Conservation (phyloP, 306 rosid genomes). For the Malus fusca region DNA sequence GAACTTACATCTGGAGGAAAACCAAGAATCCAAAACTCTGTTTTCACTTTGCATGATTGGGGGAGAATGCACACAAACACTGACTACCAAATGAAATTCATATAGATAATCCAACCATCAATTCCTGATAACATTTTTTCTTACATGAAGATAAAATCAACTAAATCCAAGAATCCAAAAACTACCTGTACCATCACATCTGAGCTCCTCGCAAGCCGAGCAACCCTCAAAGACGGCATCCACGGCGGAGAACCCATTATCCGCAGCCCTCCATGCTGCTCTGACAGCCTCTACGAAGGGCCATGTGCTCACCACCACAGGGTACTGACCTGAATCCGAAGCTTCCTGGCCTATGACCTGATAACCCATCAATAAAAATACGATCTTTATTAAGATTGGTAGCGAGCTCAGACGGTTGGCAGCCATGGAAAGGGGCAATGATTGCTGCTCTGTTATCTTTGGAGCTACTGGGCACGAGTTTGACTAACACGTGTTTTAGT, state of each 20-base stretch:
- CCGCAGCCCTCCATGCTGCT: conserved; percentile 73
- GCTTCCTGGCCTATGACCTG: conserved; percentile 46
- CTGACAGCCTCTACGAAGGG: conserved; percentile 90
- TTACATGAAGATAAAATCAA: neutral
- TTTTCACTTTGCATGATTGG: no score
- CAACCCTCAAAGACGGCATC: conserved; percentile 91
- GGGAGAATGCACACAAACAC: no score
- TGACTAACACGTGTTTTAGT: no score
- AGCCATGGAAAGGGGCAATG: conserved; percentile 3
- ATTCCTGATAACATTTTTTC: neutral
- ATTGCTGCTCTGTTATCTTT: neutral
- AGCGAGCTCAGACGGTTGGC: neutral
- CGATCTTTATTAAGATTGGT: neutral
- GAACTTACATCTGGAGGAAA: no score
- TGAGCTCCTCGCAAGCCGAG: conserved; percentile 77
- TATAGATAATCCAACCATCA: no score
- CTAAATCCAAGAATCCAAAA: neutral
- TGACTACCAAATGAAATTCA: no score
- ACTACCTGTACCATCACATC: conserved; percentile 94
- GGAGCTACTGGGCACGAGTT: neutral
- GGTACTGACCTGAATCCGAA: conserved; percentile 38
- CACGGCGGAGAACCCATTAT: conserved; percentile 64
- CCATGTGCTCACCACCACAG: conserved; percentile 89
- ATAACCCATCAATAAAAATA: neutral
- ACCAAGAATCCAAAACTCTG: no score